These are phyloP conservation scores for Aquilaria yunnanensis DNA, from an alignment of 345 rosid species.

Conservation along the genomic window DNA sequence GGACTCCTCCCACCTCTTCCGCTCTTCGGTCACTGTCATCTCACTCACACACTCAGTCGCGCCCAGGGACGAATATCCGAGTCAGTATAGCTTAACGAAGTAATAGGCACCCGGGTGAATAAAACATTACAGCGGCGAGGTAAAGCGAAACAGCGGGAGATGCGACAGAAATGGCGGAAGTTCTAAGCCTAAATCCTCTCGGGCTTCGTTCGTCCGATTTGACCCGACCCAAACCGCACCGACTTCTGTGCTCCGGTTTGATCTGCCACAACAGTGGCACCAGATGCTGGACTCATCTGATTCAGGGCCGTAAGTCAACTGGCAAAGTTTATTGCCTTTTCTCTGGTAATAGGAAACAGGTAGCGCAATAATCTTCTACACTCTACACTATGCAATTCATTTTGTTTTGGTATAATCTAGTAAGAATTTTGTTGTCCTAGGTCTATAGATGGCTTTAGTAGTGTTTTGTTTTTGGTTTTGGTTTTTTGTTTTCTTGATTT, in stretches of 20 bases:
- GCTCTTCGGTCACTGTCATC: too few relatives aligned
- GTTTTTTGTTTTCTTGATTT: too few relatives aligned
- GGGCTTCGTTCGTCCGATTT: constrained; percentile 15
- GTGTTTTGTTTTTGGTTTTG: neutral
- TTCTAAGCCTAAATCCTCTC: constrained; percentile 32
- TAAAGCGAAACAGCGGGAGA: too few relatives aligned
- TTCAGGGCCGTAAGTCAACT: constrained; percentile 35
- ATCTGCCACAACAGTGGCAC: constrained; percentile 13
- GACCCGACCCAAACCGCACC: constrained; percentile 17
- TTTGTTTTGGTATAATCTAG: too few relatives aligned
- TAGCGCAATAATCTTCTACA: constrained; percentile 10
- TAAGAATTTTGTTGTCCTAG: neutral
- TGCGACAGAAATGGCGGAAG: constrained; percentile 31
- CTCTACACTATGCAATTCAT: neutral
- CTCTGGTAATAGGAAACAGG: constrained; percentile 67
- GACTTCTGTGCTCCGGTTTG: constrained; percentile 5
- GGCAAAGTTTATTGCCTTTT: constrained; percentile 64
- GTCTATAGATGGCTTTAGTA: neutral
- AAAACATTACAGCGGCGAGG: too few relatives aligned
- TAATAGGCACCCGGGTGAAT: too few relatives aligned
- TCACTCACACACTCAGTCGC: too few relatives aligned
- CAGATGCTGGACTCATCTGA: constrained; percentile 33
- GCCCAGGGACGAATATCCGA: too few relatives aligned
- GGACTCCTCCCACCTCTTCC: too few relatives aligned
- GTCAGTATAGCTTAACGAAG: too few relatives aligned